Percentiles rank a stretch among this genome's conserved stretches.
Evolutionary conservation across 2,329 filamentous ascomycete genomes (phyloP).

Genomic region (Claviceps citrina): DNA sequence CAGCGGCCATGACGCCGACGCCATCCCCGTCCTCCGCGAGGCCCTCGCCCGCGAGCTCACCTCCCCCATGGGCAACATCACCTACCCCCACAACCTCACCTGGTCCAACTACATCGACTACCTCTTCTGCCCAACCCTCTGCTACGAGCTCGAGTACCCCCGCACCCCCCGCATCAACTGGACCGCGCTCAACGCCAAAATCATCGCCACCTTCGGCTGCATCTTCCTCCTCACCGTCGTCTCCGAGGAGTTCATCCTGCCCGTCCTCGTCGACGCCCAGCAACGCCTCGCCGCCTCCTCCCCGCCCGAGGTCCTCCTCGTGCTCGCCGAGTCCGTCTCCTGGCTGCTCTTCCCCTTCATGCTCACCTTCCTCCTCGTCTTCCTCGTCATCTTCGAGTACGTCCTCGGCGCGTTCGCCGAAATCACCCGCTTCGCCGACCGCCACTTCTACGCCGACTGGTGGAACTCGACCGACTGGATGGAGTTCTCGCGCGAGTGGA

Average conservation of each 20-base stretch:
- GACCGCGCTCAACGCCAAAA: constrained; percentile 69
- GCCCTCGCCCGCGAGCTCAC: constrained; percentile 83
- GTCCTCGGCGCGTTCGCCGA: constrained; percentile 88
- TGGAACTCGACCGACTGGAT: constrained; percentile 79
- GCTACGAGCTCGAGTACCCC: constrained; percentile 95
- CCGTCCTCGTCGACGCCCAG: constrained; percentile 62
- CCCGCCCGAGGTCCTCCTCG: constrained; percentile 53
- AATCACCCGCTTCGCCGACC: constrained; percentile 81
- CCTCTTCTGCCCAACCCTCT: constrained; percentile 82
- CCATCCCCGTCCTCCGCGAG: constrained; percentile 58
- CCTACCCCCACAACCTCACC: constrained; percentile 80
- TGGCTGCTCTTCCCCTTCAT: constrained; percentile 93
- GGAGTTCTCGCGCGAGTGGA: constrained; percentile 93
- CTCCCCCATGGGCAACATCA: constrained; percentile 75
- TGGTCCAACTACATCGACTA: constrained; percentile 72
- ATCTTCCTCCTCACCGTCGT: constrained; percentile 87
- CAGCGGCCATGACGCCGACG: constrained; percentile 19
- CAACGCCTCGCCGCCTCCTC: constrained; percentile 32
- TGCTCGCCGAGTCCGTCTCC: constrained; percentile 79
- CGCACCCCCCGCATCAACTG: constrained; percentile 61
- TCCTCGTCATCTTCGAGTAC: constrained; percentile 97
- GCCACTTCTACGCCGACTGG: constrained; percentile 77
- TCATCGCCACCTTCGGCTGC: constrained; percentile 81
- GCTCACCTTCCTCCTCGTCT: constrained; percentile 86
- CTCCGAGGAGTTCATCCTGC: constrained; percentile 89